Base-by-base conservation (phyloP, 2,329 filamentous ascomycete genomes). In the Nemania serpens region DNA sequence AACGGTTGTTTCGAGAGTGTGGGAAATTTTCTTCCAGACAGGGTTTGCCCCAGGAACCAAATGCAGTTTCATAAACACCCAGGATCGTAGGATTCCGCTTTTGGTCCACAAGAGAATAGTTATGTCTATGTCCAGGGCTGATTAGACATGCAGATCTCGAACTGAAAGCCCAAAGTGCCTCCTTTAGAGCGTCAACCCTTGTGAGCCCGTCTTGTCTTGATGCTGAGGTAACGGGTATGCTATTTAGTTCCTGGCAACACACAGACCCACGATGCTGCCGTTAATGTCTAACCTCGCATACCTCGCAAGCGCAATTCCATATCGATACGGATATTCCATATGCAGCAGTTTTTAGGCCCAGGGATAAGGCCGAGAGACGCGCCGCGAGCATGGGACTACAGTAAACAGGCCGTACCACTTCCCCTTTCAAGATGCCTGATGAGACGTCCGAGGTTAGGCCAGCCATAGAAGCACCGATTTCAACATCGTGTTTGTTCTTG, bases 351-450 rank as follows among this genome's bases (percentile, higher is more conserved):
- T 34, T 33, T 43, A 17, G 37, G 20, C 17, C 17, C 37, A 18
- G 37, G 20, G 41, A 45, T 52, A 52, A 39, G 39, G 47, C 55
- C 55, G 55, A 58, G 55, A 58, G 15, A 58, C 22, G 51, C 41
- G 55, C 55, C 55, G 55, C 11, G 41, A 41, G 33, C 55, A 12
- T 45, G 55, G 55, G 33, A 52, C 33, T 25, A 45, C 22, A 18
- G 33, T 39, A n/a, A 46, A 45, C 41, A 39, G 18, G 41, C 46
- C 25, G 51, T 60, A 33, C 52, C 42, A 60, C 58, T 56, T 52
- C 25, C 58, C 46, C n/a, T 50, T 60, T 60, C 46, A 51, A 60
- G 52, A 41, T 56, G 41, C 10, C 11, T 37, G 13, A 37, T 43
- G 57, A 59, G 50, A 49, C 45, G 36, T 39, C 41, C 41, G 41